A percentile compares a stretch with the other conserved stretches of the same genome.
phyloP scores from a whole-genome alignment of 164 flowering plant genomes.

The Aristolochia fimbriata region DNA sequence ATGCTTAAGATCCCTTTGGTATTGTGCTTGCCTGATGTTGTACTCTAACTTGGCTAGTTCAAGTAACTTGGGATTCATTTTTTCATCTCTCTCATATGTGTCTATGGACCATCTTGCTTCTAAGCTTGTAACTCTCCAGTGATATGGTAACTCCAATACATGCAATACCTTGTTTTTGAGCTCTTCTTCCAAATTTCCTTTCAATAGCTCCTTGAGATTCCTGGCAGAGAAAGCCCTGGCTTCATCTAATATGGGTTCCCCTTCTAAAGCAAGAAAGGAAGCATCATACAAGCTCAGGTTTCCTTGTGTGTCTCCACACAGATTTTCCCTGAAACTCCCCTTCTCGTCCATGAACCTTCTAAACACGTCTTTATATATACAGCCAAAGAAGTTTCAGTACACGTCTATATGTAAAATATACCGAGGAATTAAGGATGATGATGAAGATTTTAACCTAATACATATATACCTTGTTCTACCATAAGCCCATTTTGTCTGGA shows the following conservation, averaged over 20 bases:
- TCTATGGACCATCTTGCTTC: conserved; percentile 30
- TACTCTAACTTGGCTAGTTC: conserved; percentile 34
- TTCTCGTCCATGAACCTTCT: conserved; percentile 17
- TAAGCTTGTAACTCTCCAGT: conserved; percentile 29
- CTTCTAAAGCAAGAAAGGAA: conserved; percentile 22
- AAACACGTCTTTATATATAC: conserved; percentile 19
- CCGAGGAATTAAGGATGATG: too few species aligned
- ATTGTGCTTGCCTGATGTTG: conserved; percentile 32
- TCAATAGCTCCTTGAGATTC: conserved; percentile 6
- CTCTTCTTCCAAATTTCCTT: conserved; percentile 8
- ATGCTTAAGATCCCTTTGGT: conserved; percentile 22
- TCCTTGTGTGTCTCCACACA: conserved; percentile 12
- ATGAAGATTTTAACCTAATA: too few species aligned
- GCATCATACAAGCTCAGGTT: conserved; percentile 34
- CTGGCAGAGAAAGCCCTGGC: conserved; percentile 17
- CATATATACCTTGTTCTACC: conserved; percentile 17
- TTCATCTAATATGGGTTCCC: conserved; percentile 20
- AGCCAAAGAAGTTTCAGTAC: too few species aligned
- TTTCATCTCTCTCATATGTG: conserved; percentile 4
- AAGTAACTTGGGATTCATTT: conserved; percentile 13
- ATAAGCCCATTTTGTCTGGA: conserved; percentile 17
- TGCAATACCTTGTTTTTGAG: conserved; percentile 11
- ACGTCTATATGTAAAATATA: too few species aligned
- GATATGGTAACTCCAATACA: conserved; percentile 26
- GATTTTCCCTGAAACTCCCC: conserved; percentile 5